A percentile compares a stretch with the other conserved stretches of the same genome.
Conservation (phyloP, 2,329 filamentous ascomycete genomes). For the Claviceps purpurea region DNA sequence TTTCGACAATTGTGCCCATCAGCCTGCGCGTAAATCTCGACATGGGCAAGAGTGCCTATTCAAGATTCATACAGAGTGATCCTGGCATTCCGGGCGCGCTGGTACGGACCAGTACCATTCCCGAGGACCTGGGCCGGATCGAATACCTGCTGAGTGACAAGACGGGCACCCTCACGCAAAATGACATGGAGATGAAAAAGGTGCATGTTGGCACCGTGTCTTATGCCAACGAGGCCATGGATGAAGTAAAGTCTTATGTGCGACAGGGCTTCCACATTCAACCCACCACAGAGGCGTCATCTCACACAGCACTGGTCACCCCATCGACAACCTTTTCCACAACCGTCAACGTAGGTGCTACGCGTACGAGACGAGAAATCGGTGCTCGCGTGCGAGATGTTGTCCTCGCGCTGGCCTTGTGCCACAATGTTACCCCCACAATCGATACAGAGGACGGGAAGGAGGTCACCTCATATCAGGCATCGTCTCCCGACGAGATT, state of each 20-base stretch:
- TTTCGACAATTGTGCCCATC: conserved; percentile 98
- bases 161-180: conserved; percentile 94
- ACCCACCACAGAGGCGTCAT: conserved; percentile 28
- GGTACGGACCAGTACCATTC: conserved; percentile 92
- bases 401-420: conserved; percentile 80
- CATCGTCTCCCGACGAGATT: conserved; percentile 94
- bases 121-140: conserved; percentile 87
- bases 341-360: conserved; percentile 49
- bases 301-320: conserved; percentile 48
- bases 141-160: conserved; percentile 96
- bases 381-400: conserved; percentile 86
- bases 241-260: conserved; percentile 81
- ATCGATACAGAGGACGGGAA: conserved; percentile 67
- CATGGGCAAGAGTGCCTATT: conserved; percentile 93
- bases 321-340: conserved; percentile 58
- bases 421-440: conserved; percentile 89
- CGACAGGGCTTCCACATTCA: conserved; percentile 62
- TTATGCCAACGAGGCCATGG: conserved; percentile 97
- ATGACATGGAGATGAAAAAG: conserved; percentile 98
- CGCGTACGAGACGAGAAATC: conserved; percentile 82
- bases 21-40: conserved; percentile 93
- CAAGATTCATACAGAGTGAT: conserved; percentile 87
- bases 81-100: conserved; percentile 82
- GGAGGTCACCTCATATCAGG: conserved; percentile 76
- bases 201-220: conserved; percentile 97